Conservation (phyloP, 2,329 filamentous ascomycete genomes). For the Colletotrichum brevisporum region DNA sequence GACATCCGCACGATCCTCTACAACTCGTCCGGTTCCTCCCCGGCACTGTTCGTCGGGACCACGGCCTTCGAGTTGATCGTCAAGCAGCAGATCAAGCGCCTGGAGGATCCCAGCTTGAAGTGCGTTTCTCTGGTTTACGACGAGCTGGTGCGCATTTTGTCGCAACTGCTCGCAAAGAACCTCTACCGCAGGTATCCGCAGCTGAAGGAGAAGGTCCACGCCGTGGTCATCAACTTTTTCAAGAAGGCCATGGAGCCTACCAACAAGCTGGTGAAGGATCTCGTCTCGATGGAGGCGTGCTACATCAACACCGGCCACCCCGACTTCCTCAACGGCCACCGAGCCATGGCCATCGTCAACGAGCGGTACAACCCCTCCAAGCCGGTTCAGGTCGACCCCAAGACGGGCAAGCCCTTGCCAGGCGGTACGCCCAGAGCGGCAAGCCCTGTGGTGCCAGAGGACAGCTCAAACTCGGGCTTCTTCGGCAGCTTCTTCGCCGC, state of each 20-base stretch:
- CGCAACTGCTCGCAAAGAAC: conserved; percentile 88
- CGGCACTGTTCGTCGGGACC: conserved; percentile 95
- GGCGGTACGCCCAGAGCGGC: conserved; percentile 78
- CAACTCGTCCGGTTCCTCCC: conserved; percentile 99
- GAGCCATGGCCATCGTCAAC: conserved; percentile 98
- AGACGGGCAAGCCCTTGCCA: conserved; percentile 95
- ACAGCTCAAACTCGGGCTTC: conserved; percentile 80
- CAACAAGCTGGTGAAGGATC: conserved; percentile 94
- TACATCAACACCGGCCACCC: conserved; percentile 99
- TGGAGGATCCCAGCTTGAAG: conserved; percentile 97
- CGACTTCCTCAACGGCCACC: conserved; percentile 96
- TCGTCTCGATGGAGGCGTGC: conserved; percentile 95
- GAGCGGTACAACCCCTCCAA: conserved; percentile 87
- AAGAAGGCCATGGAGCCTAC: conserved; percentile 99
- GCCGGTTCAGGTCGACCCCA: conserved; percentile 96
- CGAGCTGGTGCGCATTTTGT: conserved; percentile 94
- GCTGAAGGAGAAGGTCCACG: conserved; percentile 97
- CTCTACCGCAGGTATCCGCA: conserved; percentile 93
- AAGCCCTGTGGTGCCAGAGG: conserved; percentile 78
- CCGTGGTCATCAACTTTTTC: conserved; percentile 93
- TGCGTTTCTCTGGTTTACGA: conserved; percentile 98
- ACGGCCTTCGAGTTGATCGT: conserved; percentile 99
- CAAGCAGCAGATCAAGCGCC: conserved; percentile 96
- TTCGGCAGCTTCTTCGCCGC: conserved; percentile 99
- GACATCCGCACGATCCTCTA: conserved; percentile 97